Percentiles rank a stretch among this genome's conserved stretches.
Evolutionary conservation across 2,329 filamentous ascomycete species (phyloP).

Genomic region (Hymenoscyphus repandus): DNA sequence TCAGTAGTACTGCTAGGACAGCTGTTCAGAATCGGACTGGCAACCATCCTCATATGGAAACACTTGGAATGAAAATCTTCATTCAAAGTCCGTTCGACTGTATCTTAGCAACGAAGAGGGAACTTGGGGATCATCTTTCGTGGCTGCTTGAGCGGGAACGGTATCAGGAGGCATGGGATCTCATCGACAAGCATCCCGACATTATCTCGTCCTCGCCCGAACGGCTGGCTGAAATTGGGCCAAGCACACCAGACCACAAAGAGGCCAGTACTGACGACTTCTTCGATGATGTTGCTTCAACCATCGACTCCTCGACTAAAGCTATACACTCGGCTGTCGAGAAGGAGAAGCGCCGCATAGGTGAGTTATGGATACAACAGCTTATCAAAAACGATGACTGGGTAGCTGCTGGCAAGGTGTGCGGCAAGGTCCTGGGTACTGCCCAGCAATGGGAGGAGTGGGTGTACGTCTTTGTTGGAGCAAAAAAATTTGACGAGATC

Average conservation of each 20-base stretch:
- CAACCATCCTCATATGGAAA: slow-evolving; percentile 27
- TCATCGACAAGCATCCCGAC: slow-evolving; percentile 84
- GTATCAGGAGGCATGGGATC: slow-evolving; percentile 82
- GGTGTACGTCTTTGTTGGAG: slow-evolving; percentile 87
- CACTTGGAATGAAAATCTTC: slow-evolving; percentile 72
- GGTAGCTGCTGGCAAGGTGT: slow-evolving; percentile 71
- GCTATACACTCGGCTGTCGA: slow-evolving; percentile 62
- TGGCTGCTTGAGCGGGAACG: slow-evolving; percentile 81
- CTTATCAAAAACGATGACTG: slow-evolving; percentile 72
- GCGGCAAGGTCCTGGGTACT: slow-evolving; percentile 75
- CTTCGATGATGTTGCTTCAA: slow-evolving; percentile 66
- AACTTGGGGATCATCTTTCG: slow-evolving; percentile 74
- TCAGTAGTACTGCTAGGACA: slow-evolving; percentile 32
- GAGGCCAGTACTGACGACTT: slow-evolving; percentile 51
- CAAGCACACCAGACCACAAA: slow-evolving; percentile 36
- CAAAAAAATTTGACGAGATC: slow-evolving; percentile 85
- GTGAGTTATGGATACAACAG: slow-evolving; percentile 89
- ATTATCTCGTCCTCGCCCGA: slow-evolving; percentile 44
- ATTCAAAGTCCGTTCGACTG: slow-evolving; percentile 97
- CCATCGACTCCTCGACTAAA: slow-evolving; percentile 54
- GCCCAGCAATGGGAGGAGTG: slow-evolving; percentile 89
- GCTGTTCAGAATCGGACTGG: slow-evolving; percentile 39
- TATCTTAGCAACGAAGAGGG: slow-evolving; percentile 83
- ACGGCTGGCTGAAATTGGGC: slow-evolving; percentile 35
- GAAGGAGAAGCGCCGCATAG: slow-evolving; percentile 84